Conservation (phyloP, 495 filamentous ascomycete genomes). For the Lasiosphaeris hirsuta region DNA sequence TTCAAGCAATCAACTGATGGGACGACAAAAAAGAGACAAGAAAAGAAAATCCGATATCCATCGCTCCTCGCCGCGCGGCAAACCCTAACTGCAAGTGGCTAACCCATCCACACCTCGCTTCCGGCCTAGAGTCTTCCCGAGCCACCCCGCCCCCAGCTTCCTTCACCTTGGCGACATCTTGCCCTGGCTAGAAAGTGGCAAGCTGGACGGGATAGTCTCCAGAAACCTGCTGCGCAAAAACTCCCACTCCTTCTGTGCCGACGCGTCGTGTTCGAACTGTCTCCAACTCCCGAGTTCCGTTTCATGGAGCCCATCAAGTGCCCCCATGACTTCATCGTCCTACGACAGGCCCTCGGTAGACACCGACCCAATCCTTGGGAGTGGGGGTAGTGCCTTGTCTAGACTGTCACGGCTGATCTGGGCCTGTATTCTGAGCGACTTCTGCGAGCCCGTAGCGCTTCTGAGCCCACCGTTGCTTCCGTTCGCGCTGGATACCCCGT, state of each 20-base stretch:
- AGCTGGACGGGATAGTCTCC: constrained; percentile 13
- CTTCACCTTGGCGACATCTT: no score
- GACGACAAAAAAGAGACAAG: not conserved
- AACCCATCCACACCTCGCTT: not conserved
- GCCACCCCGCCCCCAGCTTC: not conserved
- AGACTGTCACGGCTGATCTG: constrained; percentile 41
- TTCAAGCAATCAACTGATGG: constrained; percentile 29
- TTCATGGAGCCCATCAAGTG: constrained; percentile 27
- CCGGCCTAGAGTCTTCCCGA: not conserved
- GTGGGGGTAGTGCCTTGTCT: constrained; percentile 55
- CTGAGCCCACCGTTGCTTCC: constrained; percentile 16
- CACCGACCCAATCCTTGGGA: constrained; percentile 34
- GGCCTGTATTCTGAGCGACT: constrained; percentile 21
- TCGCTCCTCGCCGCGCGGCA: not conserved
- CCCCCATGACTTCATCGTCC: constrained; percentile 9
- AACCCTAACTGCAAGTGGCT: not conserved
- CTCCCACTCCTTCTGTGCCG: constrained; percentile 15
- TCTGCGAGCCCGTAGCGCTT: constrained; percentile 28
- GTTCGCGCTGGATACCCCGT: constrained; percentile 22
- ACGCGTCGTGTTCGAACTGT: not conserved
- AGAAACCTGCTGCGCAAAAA: constrained; percentile 16
- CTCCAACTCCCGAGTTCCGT: not conserved
- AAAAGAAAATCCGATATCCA: not conserved
- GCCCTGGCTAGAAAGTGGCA: not conserved
- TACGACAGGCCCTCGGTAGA: constrained; percentile 19